phyloP scores from a whole-genome alignment of 2,329 filamentous ascomycete species.

The Verticillium alfalfae region DNA sequence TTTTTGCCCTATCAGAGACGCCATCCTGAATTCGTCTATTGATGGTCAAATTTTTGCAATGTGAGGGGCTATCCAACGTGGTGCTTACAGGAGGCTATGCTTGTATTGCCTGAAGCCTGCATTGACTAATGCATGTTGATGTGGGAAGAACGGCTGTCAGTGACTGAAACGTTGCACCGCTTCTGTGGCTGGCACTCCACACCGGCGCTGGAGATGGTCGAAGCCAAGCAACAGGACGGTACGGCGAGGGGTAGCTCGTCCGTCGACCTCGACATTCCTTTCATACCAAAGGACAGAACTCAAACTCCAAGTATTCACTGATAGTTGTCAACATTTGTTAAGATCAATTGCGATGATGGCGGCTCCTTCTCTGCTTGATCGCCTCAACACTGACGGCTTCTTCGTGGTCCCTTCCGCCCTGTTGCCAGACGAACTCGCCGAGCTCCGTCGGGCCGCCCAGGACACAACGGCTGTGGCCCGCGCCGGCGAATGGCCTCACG shows the following conservation, averaged over 20 bases:
- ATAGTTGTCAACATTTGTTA: not conserved
- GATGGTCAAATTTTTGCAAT: not conserved
- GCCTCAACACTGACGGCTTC: constrained; percentile 68
- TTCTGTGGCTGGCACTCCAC: not conserved
- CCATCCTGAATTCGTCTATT: not conserved
- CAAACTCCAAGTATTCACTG: not conserved
- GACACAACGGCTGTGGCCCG: constrained; percentile 57
- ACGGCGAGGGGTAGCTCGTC: not conserved
- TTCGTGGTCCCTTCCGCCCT: constrained; percentile 66
- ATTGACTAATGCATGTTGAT: not conserved
- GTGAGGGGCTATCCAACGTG: no score
- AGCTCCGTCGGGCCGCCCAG: constrained; percentile 55
- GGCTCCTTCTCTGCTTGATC: constrained; percentile 29
- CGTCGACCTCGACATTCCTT: not conserved
- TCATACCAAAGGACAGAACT: not conserved
- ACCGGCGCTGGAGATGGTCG: not conserved
- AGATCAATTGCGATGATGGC: constrained; percentile 1
- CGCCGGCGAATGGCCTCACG: constrained; percentile 70
- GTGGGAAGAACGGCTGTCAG: not conserved
- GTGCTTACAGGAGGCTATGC: no score
- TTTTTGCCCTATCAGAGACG: not conserved
- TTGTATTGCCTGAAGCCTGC: not conserved
- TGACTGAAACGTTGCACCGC: not conserved
- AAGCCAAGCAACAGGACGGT: not conserved
- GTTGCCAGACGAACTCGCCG: constrained; percentile 43